These are phyloP conservation scores for Penicillium griseofulvum DNA, from an alignment of 2,329 filamentous ascomycete genomes.

Conservation along the genomic window DNA sequence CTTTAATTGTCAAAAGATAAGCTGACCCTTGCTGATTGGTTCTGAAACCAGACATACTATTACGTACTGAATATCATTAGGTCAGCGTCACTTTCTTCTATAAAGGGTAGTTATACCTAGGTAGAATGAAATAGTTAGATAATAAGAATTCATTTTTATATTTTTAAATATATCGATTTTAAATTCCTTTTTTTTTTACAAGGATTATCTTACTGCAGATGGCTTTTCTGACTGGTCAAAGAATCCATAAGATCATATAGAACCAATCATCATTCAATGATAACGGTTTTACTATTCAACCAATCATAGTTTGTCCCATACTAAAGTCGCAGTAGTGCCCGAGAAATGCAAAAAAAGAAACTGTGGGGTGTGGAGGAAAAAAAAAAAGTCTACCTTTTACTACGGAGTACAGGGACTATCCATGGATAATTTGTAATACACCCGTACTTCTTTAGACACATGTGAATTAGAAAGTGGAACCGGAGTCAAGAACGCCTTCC, in stretches of 20 bases:
- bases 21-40: conserved; percentile 30
- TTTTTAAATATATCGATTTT: not conserved
- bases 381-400: not conserved
- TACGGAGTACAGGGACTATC: no score
- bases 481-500: conserved; percentile 11
- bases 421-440: no score
- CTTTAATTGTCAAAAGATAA: conserved; percentile 33
- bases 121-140: conserved; percentile 4
- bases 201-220: not conserved
- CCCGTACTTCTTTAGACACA: no score
- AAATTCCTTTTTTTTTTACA: not conserved
- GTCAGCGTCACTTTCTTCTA: not conserved
- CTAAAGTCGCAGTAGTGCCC: conserved; percentile 22
- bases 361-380: conserved; percentile 11
- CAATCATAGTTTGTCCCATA: conserved; percentile 20
- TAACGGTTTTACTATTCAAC: conserved; percentile 18
- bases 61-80: conserved; percentile 32
- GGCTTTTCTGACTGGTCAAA: not conserved
- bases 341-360: conserved; percentile 17
- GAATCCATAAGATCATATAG: not conserved
- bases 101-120: no score
- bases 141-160: not conserved
- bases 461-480: no score
- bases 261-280: conserved; percentile 26
- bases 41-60: conserved; percentile 24